Evolutionary conservation across 129 eudicot genomes (phyloP), one percentile per base, ranked within the genome.

Genomic region (Silybum marianum): DNA sequence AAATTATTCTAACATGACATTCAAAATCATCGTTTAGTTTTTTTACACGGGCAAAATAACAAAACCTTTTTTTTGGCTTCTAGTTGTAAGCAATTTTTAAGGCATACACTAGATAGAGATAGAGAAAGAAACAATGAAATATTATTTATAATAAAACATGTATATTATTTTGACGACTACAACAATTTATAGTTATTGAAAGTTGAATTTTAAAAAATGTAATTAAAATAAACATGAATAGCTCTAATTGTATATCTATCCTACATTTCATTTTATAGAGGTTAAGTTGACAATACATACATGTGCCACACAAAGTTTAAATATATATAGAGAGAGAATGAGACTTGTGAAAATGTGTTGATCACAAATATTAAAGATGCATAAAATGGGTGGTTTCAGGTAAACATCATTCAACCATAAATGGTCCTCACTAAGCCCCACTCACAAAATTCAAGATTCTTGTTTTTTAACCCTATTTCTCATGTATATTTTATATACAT

Each of bases 321-420:
- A 72, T 19, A 21, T 62, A 62, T 7, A 21, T 62, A 65, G n/a
- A 69, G 80, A 69, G 65, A 11, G 54, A 44, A 44, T 77, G 44
- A 34, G 85, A 76, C 81, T 38, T 54, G 67, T 71, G 1, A 83
- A 24, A 0, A 28, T 81, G 30, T 44, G 3, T 46, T 69, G 73
- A 73, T 73, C 79, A 81, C 84, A 73, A 63, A 25, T 32, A 62
- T 62, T 81, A 81, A 39, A 81, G 74, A 36, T 76, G 72, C 78
- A 70, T 82, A n/a, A 71, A 82, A 82, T 70, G 72, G 46, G 44
- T 70, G 82, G 66, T 36, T 77, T 77, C 18, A 22, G 6, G 44
- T 65, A 30, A 65, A 66, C 75, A 42, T 81, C 42, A 7, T 32
- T 65, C 74, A 81, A 18, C 19, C 68, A 74, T 62, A 36, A 46